phyloP scores from a whole-genome alignment of 1,284 basidiomycete species.

The Leccinum fallax region DNA sequence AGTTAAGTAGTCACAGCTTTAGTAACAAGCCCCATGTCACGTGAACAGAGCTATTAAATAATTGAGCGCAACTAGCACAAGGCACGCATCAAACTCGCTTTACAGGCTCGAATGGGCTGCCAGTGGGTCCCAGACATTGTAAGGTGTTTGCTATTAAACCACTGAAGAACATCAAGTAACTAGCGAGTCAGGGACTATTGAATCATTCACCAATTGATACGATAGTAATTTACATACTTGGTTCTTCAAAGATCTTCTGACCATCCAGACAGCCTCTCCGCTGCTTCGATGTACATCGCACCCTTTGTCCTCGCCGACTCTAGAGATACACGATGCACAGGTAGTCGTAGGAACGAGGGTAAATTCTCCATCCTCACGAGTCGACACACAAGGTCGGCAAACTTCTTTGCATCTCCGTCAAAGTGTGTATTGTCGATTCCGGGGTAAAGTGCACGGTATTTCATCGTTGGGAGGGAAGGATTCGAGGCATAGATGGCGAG shows the following conservation, averaged over 20 bases:
- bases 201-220: neutral
- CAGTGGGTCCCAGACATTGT: neutral
- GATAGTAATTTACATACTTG: neutral
- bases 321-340: slow-evolving; percentile 29
- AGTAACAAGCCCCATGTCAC: no score
- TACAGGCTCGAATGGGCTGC: neutral
- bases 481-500: slow-evolving; percentile 25
- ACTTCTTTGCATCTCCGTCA: slow-evolving; percentile 31
- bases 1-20: no score
- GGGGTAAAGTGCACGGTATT: slow-evolving; percentile 27
- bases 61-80: neutral
- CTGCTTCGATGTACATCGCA: slow-evolving; percentile 20
- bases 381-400: slow-evolving; percentile 22
- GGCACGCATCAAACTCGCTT: neutral
- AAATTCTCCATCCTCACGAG: slow-evolving; percentile 19
- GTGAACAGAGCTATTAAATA: no score
- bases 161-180: neutral
- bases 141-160: no score
- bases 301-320: slow-evolving; percentile 27
- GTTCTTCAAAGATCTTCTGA: neutral
- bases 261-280: slow-evolving; percentile 11
- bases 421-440: slow-evolving; percentile 16
- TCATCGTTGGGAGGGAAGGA: slow-evolving; percentile 29
- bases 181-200: neutral
- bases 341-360: slow-evolving; percentile 27